These are phyloP conservation scores for Anthoceros angustus DNA, from an alignment of 225 moss, liverwort and hornwort species.

Conservation along the genomic window DNA sequence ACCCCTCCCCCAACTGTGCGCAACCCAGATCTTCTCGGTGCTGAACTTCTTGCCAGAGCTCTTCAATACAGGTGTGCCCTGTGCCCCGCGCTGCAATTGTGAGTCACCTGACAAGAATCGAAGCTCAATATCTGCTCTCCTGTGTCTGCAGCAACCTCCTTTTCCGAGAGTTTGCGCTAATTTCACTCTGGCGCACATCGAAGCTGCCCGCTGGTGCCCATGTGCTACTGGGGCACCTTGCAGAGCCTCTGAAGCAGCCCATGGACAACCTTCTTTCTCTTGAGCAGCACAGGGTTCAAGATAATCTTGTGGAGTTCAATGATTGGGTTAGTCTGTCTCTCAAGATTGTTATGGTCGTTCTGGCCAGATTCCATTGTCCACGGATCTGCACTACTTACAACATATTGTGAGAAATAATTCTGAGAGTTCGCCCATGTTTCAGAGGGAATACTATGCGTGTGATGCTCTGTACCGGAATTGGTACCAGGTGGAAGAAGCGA, in stretches of 20 bases:
- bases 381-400: too few relatives aligned
- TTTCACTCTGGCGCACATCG: slow-evolving; percentile 55
- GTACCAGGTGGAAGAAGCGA: slow-evolving; percentile 64
- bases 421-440: background rate
- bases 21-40: slow-evolving; percentile 43
- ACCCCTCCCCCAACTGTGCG: slow-evolving; percentile 43
- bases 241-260: slow-evolving; percentile 73
- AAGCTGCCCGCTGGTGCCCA: slow-evolving; percentile 84
- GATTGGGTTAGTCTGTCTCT: slow-evolving; percentile 36
- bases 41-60: slow-evolving; percentile 67
- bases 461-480: slow-evolving; percentile 90
- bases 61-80: slow-evolving; percentile 44
- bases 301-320: slow-evolving; percentile 76
- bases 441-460: slow-evolving; percentile 87
- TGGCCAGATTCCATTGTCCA: too few relatives aligned
- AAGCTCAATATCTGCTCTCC: background rate
- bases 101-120: background rate
- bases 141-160: slow-evolving; percentile 50
- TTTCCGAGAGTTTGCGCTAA: slow-evolving; percentile 86
- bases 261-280: slow-evolving; percentile 53
- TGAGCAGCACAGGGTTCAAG: slow-evolving; percentile 56
- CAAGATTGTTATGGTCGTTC: background rate
- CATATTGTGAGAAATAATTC: background rate
- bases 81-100: background rate
- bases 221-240: slow-evolving; percentile 59